Base-by-base conservation (phyloP, 148 eudicot genomes). In the Talinum fruticosum region DNA sequence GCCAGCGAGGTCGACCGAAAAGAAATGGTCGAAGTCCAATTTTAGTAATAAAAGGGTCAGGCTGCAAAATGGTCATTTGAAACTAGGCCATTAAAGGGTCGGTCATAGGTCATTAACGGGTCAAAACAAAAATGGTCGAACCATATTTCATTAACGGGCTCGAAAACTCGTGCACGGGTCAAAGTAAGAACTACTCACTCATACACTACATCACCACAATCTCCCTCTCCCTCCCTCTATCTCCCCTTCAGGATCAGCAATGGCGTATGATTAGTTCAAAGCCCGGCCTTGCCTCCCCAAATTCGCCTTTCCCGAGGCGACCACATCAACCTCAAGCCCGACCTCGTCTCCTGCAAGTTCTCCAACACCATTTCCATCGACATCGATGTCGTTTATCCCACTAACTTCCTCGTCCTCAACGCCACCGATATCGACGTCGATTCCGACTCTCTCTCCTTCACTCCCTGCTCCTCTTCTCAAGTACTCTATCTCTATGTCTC, bases 331-430 rank as follows among this genome's bases (percentile, higher is more conserved):
- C 92, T 96, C 29, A 89, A 84, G 62, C 97, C 98, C 18, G 92
- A 96, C 85, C 92, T 96, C 16, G 30, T 65, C 66, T 69, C 88
- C 71, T 96, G 97, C 79, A 89, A 79, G 19, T 96, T 96, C 87
- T 10, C 79, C 81, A 97, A 98, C 44, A 38, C 79, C 79, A 97
- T 91, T 61, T 76, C 82, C 1, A 88, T 93, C 75, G 59, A 85
- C 67, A 80, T 91, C 53, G 86, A 91, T 71, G 81, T 96, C 74
- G 90, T 96, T 44, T 81, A 88, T 15, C 82, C 83, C 19, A 90
- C 97, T n/a, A 89, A 85, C 61, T 82, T 82, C 79, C 78, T 96
- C 75, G 98, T 93, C 30, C 93, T 93, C 76, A 96, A 96, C 71
- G 95, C 99, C 37, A 92, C 91, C 24, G 97, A 96, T 19, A 95